Conservation (phyloP, 1,284 basidiomycete genomes). For the Ustilago trichophora region DNA sequence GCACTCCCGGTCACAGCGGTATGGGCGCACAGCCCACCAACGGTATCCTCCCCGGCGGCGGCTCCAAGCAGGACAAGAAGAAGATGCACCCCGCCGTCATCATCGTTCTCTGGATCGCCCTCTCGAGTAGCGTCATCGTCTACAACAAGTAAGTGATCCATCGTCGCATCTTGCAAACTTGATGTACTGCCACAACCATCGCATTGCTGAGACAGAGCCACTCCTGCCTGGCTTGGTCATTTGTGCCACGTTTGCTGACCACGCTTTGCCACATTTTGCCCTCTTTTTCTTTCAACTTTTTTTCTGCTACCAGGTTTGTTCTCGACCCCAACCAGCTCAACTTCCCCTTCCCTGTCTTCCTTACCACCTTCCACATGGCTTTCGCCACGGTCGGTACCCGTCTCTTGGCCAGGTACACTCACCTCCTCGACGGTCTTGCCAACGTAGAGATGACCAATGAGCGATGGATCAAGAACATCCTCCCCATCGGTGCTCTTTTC, state of each 20-base stretch:
- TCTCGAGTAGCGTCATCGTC: slow-evolving; percentile 89
- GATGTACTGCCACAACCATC: too few relatives aligned
- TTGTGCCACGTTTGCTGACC: too few relatives aligned
- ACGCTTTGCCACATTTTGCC: too few relatives aligned
- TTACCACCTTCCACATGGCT: slow-evolving; percentile 66
- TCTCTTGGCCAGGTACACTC: slow-evolving; percentile 85
- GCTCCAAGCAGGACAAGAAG: slow-evolving; percentile 51
- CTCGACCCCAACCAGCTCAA: slow-evolving; percentile 53
- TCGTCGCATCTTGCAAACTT: too few relatives aligned
- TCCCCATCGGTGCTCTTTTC: slow-evolving; percentile 92
- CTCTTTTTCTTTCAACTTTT: slow-evolving; percentile 70
- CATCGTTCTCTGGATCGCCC: slow-evolving; percentile 87
- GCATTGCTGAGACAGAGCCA: too few relatives aligned
- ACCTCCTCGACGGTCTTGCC: slow-evolving; percentile 85
- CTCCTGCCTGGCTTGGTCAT: too few relatives aligned
- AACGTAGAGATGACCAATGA: slow-evolving; percentile 78
- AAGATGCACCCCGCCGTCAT: slow-evolving; percentile 72
- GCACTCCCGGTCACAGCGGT: slow-evolving; percentile 48
- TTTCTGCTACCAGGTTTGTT: slow-evolving; percentile 46
- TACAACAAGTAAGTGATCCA: slow-evolving; percentile 75
- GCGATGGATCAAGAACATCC: slow-evolving; percentile 75
- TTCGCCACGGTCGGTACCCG: slow-evolving; percentile 85
- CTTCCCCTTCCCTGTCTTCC: slow-evolving; percentile 67
- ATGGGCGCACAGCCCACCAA: slow-evolving; percentile 38
- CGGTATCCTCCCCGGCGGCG: slow-evolving; percentile 54